Conservation (phyloP, 371 early-diverging fungal genomes). For the Mortierella sp. region DNA sequence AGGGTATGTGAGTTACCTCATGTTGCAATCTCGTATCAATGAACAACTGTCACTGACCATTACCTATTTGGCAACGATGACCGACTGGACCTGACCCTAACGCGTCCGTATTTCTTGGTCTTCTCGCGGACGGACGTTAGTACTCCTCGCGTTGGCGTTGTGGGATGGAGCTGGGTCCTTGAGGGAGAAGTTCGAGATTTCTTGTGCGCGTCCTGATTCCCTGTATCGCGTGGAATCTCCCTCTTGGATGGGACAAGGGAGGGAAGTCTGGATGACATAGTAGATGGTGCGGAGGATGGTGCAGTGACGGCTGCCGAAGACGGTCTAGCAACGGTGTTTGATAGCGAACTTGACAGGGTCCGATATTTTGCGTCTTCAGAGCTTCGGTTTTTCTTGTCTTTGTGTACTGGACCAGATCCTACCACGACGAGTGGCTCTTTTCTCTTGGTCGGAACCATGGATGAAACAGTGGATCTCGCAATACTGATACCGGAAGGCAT, state of each 20-base stretch:
- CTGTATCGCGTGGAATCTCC: too few species aligned
- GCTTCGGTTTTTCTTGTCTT: too few species aligned
- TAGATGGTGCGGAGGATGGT: background rate
- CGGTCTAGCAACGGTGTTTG: slow-evolving; percentile 4
- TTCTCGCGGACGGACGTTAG: slow-evolving; percentile 17
- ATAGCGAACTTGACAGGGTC: background rate
- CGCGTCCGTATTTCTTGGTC: slow-evolving; percentile 34
- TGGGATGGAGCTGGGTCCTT: slow-evolving; percentile 27
- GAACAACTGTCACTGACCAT: background rate
- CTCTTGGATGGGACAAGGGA: too few species aligned
- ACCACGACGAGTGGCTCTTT: too few species aligned
- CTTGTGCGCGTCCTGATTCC: too few species aligned
- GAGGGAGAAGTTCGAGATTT: background rate
- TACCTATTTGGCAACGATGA: slow-evolving; percentile 7
- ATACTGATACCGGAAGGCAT: too few species aligned
- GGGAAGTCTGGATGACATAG: too few species aligned
- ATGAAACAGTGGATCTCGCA: too few species aligned
- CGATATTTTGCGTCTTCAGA: too few species aligned
- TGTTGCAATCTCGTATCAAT: background rate
- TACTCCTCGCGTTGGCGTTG: slow-evolving; percentile 17
- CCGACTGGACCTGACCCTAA: slow-evolving; percentile 4
- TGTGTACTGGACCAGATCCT: too few species aligned
- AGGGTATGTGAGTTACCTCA: too few species aligned
- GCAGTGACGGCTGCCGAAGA: background rate
- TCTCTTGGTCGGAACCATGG: too few species aligned